These are phyloP conservation scores for Klebsormidium nitens DNA, from an alignment of 139 green algal genomes.

Conservation along the genomic window DNA sequence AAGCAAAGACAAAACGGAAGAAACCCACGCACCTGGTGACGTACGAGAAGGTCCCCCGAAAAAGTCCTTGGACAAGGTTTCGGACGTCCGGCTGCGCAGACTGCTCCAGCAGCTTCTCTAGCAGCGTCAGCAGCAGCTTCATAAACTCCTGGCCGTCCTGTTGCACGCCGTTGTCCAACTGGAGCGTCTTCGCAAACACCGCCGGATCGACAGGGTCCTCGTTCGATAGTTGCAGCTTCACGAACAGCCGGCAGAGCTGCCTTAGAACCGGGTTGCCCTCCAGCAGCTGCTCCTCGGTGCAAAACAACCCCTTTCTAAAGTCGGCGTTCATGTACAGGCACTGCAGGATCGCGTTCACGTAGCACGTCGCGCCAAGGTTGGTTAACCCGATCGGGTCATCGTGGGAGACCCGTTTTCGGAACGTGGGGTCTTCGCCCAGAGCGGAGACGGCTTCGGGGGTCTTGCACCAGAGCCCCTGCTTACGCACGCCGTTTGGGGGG, in stretches of 20 bases:
- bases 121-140: slow-evolving; percentile 79
- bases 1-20: slow-evolving; percentile 1
- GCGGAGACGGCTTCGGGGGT: not conserved
- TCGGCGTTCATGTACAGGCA: slow-evolving; percentile 36
- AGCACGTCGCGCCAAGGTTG: slow-evolving; percentile 42
- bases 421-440: slow-evolving; percentile 14
- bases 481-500: slow-evolving; percentile 20
- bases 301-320: slow-evolving; percentile 26
- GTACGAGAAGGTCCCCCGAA: slow-evolving; percentile 64
- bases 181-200: slow-evolving; percentile 56
- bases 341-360: slow-evolving; percentile 38
- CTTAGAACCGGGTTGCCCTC: not conserved
- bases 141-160: slow-evolving; percentile 91
- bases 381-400: slow-evolving; percentile 15
- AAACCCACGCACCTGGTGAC: slow-evolving; percentile 58
- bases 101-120: slow-evolving; percentile 59
- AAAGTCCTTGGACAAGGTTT: slow-evolving; percentile 54
- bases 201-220: slow-evolving; percentile 53
- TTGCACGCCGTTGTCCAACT: slow-evolving; percentile 71
- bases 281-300: slow-evolving; percentile 7
- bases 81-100: slow-evolving; percentile 21
- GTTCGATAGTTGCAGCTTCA: slow-evolving; percentile 55
- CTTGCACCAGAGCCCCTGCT: slow-evolving; percentile 29
- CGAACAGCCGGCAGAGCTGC: slow-evolving; percentile 53
- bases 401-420: not conserved